Evolutionary conservation across 768 basidiomycete genomes (phyloP).

Genomic region (Rhizopogon vinicolor): DNA sequence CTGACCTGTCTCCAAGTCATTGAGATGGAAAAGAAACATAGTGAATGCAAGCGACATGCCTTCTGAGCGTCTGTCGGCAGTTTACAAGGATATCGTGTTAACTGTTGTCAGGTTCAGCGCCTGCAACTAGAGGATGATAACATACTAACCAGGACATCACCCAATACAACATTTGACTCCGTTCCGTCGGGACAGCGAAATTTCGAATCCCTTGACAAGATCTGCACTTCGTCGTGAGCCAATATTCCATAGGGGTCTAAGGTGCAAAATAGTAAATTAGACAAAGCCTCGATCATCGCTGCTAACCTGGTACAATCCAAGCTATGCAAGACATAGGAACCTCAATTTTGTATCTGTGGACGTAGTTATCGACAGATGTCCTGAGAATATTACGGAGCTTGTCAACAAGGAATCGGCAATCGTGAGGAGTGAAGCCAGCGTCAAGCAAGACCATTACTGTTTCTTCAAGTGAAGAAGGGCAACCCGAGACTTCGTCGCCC

Average conservation of each 20-base stretch:
- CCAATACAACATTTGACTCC: slow-evolving; percentile 44
- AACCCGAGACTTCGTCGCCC: slow-evolving; percentile 57
- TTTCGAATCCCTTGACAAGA: slow-evolving; percentile 43
- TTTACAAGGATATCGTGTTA: slow-evolving; percentile 68
- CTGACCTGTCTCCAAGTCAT: slow-evolving; percentile 36
- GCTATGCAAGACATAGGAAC: slow-evolving; percentile 58
- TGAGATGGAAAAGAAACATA: neutral
- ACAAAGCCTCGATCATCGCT: neutral
- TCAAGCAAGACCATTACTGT: slow-evolving; percentile 53
- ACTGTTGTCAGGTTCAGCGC: slow-evolving; percentile 21
- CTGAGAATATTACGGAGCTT: slow-evolving; percentile 50
- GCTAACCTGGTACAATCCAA: slow-evolving; percentile 53
- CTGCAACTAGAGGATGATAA: neutral
- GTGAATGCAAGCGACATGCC: slow-evolving; percentile 27
- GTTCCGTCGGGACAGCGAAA: slow-evolving; percentile 39
- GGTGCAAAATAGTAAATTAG: neutral
- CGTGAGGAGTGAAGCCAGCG: slow-evolving; percentile 51
- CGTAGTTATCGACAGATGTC: slow-evolving; percentile 36
- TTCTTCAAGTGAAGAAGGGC: slow-evolving; percentile 59
- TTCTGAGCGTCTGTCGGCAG: slow-evolving; percentile 64
- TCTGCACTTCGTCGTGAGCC: slow-evolving; percentile 50
- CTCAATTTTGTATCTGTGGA: slow-evolving; percentile 41
- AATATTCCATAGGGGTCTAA: slow-evolving; percentile 51
- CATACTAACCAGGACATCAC: slow-evolving; percentile 49
- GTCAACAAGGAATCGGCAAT: slow-evolving; percentile 43